A percentile compares a stretch with the other conserved stretches of the same genome.
Evolutionary conservation across 176 grass and related monocot genomes (phyloP).

Genomic region (Oryza rufipogon): DNA sequence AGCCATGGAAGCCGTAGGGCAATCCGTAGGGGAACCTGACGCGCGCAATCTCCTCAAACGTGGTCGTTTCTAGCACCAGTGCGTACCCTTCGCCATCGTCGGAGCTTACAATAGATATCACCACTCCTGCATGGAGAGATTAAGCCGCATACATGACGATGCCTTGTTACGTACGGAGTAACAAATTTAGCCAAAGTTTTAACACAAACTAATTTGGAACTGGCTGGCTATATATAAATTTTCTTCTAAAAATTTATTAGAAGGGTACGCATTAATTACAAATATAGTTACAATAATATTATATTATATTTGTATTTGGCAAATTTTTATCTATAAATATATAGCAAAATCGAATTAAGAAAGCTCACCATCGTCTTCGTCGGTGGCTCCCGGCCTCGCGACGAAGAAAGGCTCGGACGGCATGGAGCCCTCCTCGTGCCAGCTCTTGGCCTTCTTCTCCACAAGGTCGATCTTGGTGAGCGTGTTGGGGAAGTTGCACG

Average conservation of each 20-base stretch:
- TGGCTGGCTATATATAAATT: no score
- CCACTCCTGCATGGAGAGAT: conserved; percentile 52
- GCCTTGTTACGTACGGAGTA: no score
- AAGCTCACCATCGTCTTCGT: conserved; percentile 82
- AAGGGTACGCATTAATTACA: no score
- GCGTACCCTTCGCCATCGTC: conserved; percentile 74
- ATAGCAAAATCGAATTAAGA: no score
- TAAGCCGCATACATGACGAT: no score
- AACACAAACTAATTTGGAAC: no score
- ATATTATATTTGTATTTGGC: no score
- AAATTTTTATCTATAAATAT: no score
- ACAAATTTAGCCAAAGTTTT: no score
- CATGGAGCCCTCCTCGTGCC: conserved; percentile 89
- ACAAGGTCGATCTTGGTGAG: conserved; percentile 90
- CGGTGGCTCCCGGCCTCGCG: conserved; percentile 68
- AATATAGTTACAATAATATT: no score
- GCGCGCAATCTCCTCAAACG: conserved; percentile 75
- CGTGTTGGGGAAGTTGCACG: conserved; percentile 99
- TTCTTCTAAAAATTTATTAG: no score
- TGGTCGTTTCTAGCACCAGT: conserved; percentile 74
- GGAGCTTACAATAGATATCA: conserved; percentile 86
- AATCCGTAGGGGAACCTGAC: conserved; percentile 91
- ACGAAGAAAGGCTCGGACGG: conserved; percentile 96
- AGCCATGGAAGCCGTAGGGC: conserved; percentile 91
- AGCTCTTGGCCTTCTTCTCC: conserved; percentile 84